Percentiles rank a stretch among this genome's conserved stretches.
Conservation (phyloP, 2,329 filamentous ascomycete species). For the Aspergillus fructus region DNA sequence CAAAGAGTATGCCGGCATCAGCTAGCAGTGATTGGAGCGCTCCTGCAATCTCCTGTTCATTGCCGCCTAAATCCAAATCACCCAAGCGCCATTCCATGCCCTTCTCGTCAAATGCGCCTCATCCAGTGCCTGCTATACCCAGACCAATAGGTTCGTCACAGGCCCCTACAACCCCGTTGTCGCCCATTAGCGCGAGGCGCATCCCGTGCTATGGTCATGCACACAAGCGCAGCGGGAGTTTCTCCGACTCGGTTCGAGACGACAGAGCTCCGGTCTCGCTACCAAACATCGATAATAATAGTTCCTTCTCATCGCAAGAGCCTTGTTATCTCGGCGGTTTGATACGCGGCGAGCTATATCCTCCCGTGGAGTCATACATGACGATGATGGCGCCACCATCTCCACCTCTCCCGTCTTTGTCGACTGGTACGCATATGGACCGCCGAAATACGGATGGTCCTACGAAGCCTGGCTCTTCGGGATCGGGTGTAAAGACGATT, state of each 20-base stretch:
- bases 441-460: slow-evolving; percentile 32
- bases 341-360: slow-evolving; percentile 80
- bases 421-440: slow-evolving; percentile 23
- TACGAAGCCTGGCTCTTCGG: slow-evolving; percentile 27
- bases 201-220: slow-evolving; percentile 54
- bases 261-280: slow-evolving; percentile 55
- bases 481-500: slow-evolving; percentile 77
- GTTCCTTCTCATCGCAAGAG: slow-evolving; percentile 54
- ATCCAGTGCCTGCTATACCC: slow-evolving; percentile 42
- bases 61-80: slow-evolving; percentile 52
- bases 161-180: slow-evolving; percentile 26
- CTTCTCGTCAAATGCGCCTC: slow-evolving; percentile 35
- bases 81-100: slow-evolving; percentile 39
- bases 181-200: slow-evolving; percentile 31
- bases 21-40: slow-evolving; percentile 52
- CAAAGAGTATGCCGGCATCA: slow-evolving; percentile 37
- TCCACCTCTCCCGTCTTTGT: slow-evolving; percentile 35
- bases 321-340: slow-evolving; percentile 76
- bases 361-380: slow-evolving; percentile 79
- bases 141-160: slow-evolving; percentile 30
- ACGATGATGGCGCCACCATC: slow-evolving; percentile 60
- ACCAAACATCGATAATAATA: slow-evolving; percentile 43
- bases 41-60: slow-evolving; percentile 60
- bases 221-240: slow-evolving; percentile 84
- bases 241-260: slow-evolving; percentile 79